Evolutionary conservation across 768 basidiomycete species (phyloP).

Genomic region (Infundibulicybe gibba): DNA sequence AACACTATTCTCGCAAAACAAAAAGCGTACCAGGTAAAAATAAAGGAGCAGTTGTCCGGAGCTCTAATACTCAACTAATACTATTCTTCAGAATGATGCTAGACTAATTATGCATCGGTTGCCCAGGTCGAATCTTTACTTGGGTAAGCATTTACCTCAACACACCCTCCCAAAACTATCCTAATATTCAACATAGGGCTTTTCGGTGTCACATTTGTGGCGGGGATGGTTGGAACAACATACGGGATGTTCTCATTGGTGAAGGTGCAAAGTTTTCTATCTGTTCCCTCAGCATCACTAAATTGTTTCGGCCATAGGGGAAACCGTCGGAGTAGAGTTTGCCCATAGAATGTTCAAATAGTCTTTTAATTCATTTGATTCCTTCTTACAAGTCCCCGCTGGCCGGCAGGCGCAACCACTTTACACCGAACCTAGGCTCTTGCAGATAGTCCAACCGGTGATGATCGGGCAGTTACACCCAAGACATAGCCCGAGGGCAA

Average conservation of each 20-base stretch:
- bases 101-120: constrained; percentile 57
- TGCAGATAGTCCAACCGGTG: no score
- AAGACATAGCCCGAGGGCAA: no score
- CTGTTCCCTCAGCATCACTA: background rate
- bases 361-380: no score
- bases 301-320: constrained; percentile 8
- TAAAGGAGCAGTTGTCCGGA: no score
- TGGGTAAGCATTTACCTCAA: constrained; percentile 40
- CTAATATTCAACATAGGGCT: constrained; percentile 32
- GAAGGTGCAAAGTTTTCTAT: constrained; percentile 27
- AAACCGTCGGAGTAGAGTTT: constrained; percentile 7
- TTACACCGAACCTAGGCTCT: no score
- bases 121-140: constrained; percentile 60
- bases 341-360: no score
- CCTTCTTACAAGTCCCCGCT: no score
- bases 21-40: constrained; percentile 58
- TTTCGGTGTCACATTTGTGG: constrained; percentile 50
- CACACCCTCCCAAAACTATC: background rate
- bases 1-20: constrained; percentile 68
- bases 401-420: no score
- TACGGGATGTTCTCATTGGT: constrained; percentile 47
- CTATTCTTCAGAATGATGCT: constrained; percentile 33
- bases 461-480: no score
- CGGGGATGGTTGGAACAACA: constrained; percentile 50
- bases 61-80: background rate